Evolutionary conservation across 805 yeast species (phyloP).

Genomic region (Kodamaea hsintzibuensis): DNA sequence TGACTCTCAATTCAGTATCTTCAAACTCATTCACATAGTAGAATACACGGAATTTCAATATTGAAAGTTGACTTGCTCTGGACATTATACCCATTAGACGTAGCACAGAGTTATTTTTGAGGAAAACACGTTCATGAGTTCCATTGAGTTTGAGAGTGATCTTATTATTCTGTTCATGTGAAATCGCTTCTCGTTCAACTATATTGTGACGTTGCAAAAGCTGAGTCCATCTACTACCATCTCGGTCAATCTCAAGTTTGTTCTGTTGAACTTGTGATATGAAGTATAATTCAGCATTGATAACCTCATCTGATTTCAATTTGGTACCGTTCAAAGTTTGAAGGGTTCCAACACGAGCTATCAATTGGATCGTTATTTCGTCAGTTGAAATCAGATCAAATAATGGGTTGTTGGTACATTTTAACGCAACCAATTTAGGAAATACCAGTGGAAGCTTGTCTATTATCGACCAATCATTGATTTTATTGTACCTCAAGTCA

Average conservation of each 20-base stretch:
- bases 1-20: slow-evolving; percentile 13
- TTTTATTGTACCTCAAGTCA: slow-evolving; percentile 53
- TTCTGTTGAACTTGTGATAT: slow-evolving; percentile 48
- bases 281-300: slow-evolving; percentile 69
- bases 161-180: neutral
- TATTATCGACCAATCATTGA: slow-evolving; percentile 49
- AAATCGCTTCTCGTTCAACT: slow-evolving; percentile 1
- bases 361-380: slow-evolving; percentile 35
- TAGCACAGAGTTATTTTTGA: slow-evolving; percentile 28
- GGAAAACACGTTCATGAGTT: slow-evolving; percentile 18
- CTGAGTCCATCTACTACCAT: slow-evolving; percentile 40
- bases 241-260: slow-evolving; percentile 18
- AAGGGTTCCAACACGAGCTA: slow-evolving; percentile 46
- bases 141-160: slow-evolving; percentile 1
- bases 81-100: slow-evolving; percentile 36
- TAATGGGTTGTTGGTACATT: slow-evolving; percentile 57
- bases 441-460: slow-evolving; percentile 42
- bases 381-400: slow-evolving; percentile 28
- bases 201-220: slow-evolving; percentile 40
- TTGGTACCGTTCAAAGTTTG: slow-evolving; percentile 57
- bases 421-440: slow-evolving; percentile 46
- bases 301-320: slow-evolving; percentile 48
- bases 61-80: slow-evolving; percentile 15
- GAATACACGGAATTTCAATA: slow-evolving; percentile 25
- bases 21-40: slow-evolving; percentile 26